These are phyloP conservation scores for Alternaria ventricosa DNA, from an alignment of 2,329 filamentous ascomycete genomes.

Conservation along the genomic window DNA sequence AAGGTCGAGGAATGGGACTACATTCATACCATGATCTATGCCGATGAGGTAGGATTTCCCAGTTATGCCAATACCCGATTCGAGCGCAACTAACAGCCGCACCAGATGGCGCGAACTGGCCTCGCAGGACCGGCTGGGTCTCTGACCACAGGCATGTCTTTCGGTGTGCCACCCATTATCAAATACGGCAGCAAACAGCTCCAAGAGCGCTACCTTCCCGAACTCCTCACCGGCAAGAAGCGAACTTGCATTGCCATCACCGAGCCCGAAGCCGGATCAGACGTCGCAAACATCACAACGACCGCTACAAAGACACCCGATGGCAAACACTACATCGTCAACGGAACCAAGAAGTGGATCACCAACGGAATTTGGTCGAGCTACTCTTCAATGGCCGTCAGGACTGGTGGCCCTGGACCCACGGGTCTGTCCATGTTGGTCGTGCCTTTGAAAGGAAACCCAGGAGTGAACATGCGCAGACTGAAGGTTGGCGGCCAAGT, in stretches of 20 bases:
- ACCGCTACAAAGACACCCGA: slow-evolving; percentile 68
- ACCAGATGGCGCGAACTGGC: slow-evolving; percentile 67
- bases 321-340: slow-evolving; percentile 73
- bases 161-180: slow-evolving; percentile 73
- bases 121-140: slow-evolving; percentile 68
- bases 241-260: slow-evolving; percentile 79
- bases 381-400: slow-evolving; percentile 73
- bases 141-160: slow-evolving; percentile 75
- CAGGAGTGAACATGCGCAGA: slow-evolving; percentile 71
- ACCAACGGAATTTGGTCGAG: slow-evolving; percentile 69
- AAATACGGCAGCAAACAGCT: slow-evolving; percentile 70
- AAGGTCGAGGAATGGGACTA: slow-evolving; percentile 78
- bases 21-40: slow-evolving; percentile 72
- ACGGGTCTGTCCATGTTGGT: slow-evolving; percentile 70
- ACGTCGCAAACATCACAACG: slow-evolving; percentile 75
- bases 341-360: slow-evolving; percentile 78
- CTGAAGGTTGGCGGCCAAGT: slow-evolving; percentile 71
- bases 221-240: slow-evolving; percentile 70
- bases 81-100: not conserved
- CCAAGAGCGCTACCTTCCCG: slow-evolving; percentile 73
- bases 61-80: not conserved
- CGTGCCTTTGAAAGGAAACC: slow-evolving; percentile 71
- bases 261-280: slow-evolving; percentile 75
- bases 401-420: slow-evolving; percentile 71
- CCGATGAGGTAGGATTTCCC: slow-evolving; percentile 64